phyloP scores from a whole-genome alignment of 2,329 filamentous ascomycete genomes.

The Trichophaea hybrida region DNA sequence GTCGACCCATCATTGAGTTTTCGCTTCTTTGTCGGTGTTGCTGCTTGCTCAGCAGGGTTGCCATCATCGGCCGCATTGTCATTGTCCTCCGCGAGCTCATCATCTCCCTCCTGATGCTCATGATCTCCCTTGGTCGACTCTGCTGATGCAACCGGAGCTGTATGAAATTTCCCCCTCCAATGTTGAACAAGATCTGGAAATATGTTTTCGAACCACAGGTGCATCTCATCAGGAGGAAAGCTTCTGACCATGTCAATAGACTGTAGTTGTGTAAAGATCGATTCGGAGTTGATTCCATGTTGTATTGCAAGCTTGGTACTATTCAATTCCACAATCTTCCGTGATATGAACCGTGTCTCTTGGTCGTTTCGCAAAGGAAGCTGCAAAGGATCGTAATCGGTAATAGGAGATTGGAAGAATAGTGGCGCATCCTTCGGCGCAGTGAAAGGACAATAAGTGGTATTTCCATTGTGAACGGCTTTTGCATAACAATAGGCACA shows the following conservation, averaged over 20 bases:
- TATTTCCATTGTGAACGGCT: background rate
- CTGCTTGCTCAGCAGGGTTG: too few relatives aligned
- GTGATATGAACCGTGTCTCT: background rate
- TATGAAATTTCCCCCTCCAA: slow-evolving; percentile 7
- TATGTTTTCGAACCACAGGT: slow-evolving; percentile 12
- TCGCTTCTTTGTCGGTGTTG: too few relatives aligned
- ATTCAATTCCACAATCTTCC: background rate
- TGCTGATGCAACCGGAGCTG: too few relatives aligned
- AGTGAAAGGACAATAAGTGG: slow-evolving; percentile 1
- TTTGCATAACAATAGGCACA: slow-evolving; percentile 4
- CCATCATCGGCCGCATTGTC: too few relatives aligned
- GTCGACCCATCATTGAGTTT: too few relatives aligned
- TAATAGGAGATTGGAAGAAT: background rate
- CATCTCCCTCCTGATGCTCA: too few relatives aligned
- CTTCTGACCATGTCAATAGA: slow-evolving; percentile 3
- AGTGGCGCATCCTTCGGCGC: background rate
- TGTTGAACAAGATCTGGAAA: slow-evolving; percentile 7
- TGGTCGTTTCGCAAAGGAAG: background rate
- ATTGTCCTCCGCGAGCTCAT: too few relatives aligned
- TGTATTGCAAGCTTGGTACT: background rate
- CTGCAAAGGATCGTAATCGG: background rate
- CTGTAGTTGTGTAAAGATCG: background rate
- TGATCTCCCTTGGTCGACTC: too few relatives aligned
- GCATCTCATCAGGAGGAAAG: slow-evolving; percentile 12
- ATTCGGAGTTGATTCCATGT: background rate